Base-by-base conservation (phyloP, 495 filamentous ascomycete genomes). In the Talaromyces nanjingensis region DNA sequence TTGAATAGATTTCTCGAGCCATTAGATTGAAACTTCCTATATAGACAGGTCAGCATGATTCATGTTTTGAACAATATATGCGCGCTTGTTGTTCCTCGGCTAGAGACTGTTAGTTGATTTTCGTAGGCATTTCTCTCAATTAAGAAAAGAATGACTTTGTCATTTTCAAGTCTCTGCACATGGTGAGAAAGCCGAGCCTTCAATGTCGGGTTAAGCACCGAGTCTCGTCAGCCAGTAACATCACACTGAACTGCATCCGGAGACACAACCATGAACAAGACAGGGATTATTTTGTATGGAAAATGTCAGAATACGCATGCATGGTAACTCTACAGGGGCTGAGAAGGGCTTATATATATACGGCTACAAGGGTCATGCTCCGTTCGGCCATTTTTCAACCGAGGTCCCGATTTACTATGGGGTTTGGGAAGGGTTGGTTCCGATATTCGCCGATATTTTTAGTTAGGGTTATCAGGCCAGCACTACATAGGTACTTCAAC, bases 401-500 rank as follows among this genome's bases (percentile, higher is more conserved):
- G 56, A 59, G 56, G 56, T 37, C 56, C 56, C 31, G 31, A 22
- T 18, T 16, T 25, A 55, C 45, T 49, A 49, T 22, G 45, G 45
- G 27, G 53, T 3, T 54, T 27, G 3, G 27, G 27, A 1, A 2
- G 27, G 45, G 16, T 6, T 25, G 56, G 6, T 59, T 59, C 56
- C 56, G 56, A 59, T 37, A 59, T 33, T 37, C 29, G 56, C 56
- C 56, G 56, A 37, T 59, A 37, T 22, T 18, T 20, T 22, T 20
- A 3, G 14, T 49, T 7, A 7, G 18, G 18, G 8, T 14, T 49
- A 49, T n/a, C 45, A 2, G 6, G 16, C 42, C 20, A 4, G 34
- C 4, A 39, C 9, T 39, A 9, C 12, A 24, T 2, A 1, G 22
- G 87, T 33, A 3, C 31, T 34, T 83, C 53, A 29, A 29, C 3